Conservation (phyloP, 768 basidiomycete genomes). For the Sporobolomyces pararoseus region DNA sequence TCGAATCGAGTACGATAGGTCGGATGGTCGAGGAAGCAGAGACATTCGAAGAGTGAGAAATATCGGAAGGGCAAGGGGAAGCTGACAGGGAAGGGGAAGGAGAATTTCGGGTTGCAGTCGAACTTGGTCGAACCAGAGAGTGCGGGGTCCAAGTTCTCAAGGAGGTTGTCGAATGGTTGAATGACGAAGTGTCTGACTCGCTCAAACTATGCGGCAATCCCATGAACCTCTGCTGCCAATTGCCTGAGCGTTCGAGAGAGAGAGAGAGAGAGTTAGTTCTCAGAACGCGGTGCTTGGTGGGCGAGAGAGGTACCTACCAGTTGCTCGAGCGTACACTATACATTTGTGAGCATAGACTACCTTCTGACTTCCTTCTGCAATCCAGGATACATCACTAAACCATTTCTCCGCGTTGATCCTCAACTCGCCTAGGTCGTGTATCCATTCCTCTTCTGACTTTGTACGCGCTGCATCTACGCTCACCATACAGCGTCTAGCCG, state of each 20-base stretch:
- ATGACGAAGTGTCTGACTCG: constrained; percentile 20
- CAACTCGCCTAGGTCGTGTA: constrained; percentile 69
- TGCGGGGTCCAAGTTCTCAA: constrained; percentile 18
- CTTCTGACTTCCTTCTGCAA: constrained; percentile 51
- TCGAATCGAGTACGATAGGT: constrained; percentile 41
- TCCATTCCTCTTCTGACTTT: constrained; percentile 58
- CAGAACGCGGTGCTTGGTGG: neutral
- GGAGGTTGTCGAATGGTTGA: constrained; percentile 17
- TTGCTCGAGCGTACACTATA: constrained; percentile 34
- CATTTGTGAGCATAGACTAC: constrained; percentile 28
- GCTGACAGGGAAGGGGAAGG: neutral
- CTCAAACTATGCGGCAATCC: constrained; percentile 13
- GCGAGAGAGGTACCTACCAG: constrained; percentile 17
- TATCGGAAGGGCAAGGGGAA: constrained; percentile 2
- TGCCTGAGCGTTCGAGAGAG: constrained; percentile 3
- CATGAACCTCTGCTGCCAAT: constrained; percentile 39
- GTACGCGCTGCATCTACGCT: constrained; percentile 2
- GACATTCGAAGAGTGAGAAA: neutral
- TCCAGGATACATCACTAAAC: constrained; percentile 98
- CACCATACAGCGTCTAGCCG: neutral
- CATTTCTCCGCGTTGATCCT: constrained; percentile 81
- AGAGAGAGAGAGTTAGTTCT: neutral
- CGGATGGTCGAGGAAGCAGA: neutral
- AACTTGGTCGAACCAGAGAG: neutral
- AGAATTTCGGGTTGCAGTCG: neutral